These are phyloP conservation scores for Excoecaria cochinchinensis DNA, from an alignment of 345 rosid genomes.

Conservation along the genomic window DNA sequence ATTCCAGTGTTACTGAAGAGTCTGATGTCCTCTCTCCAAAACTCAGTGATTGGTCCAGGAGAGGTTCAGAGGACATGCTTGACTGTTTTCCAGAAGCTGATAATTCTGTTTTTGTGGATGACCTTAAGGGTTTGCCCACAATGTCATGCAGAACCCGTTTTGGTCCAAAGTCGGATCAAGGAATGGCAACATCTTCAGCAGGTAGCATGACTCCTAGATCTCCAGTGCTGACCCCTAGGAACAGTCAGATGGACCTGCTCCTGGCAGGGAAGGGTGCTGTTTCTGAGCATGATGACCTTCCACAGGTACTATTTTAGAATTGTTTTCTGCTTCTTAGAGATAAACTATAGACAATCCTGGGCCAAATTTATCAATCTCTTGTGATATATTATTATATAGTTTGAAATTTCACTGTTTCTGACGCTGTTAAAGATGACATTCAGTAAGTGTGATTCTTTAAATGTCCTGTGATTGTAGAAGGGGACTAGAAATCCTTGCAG, in stretches of 20 bases:
- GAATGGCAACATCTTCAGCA: constrained; percentile 96
- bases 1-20: constrained; percentile 85
- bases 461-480: not conserved
- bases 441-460: not conserved
- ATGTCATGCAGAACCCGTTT: constrained; percentile 96
- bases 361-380: not conserved
- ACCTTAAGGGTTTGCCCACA: constrained; percentile 82
- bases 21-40: constrained; percentile 88
- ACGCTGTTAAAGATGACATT: not conserved
- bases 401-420: not conserved
- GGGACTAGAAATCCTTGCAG: not conserved
- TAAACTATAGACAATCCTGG: not conserved
- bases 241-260: constrained; percentile 80
- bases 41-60: constrained; percentile 91
- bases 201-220: constrained; percentile 99
- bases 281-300: constrained; percentile 78
- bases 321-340: not conserved
- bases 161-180: constrained; percentile 95
- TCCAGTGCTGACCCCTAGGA: constrained; percentile 88
- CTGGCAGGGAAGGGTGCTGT: constrained; percentile 80
- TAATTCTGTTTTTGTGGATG: constrained; percentile 76
- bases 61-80: constrained; percentile 99
- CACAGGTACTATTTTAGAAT: constrained; percentile 59
- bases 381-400: not conserved
- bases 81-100: constrained; percentile 92